Evolutionary conservation across 371 early-diverging fungal genomes (phyloP), one percentile per base, ranked within the genome.

Genomic region (Haplosporangium sp.): DNA sequence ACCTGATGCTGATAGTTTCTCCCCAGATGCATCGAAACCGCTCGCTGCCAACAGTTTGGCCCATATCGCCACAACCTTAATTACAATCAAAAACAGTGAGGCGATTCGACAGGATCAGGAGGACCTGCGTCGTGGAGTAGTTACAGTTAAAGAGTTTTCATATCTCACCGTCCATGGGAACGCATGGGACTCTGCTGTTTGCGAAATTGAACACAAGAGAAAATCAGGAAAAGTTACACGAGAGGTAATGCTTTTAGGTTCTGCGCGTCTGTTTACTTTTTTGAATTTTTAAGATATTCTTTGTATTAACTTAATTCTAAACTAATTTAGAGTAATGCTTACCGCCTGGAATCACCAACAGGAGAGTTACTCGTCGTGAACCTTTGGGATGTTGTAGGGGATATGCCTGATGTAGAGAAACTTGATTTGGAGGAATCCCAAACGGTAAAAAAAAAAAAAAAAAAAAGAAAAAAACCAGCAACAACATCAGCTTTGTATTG

Each of bases 161-260:
- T 79, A 79, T 10, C 66, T 79, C 1, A 63, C 74, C 1, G 71
- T 71, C 1, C 59, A 68, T 34, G 74, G 74, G 1, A 79, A 79
- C 17, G 65, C 69, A 0, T 79, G 81, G 81, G 74, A 79, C 4
- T 79, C 81, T 37, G 81, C 74, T 1, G 74, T 83, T 6, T 81
- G 83, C 20, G 84, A 83, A 34, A 59, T 86, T 13, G 76, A 84
- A 67, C 85, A 85, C 60, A 86, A 84, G 68, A 65, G 83, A 55
- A 86, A 84, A 66, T 78, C 77, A 15, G 85, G 85, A 34, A 85
- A 85, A 57, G 77, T 86, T 2, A 63, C 72, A 37, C 40, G 75
- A 53, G 85, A 86, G 83, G 84, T 84, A 68, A 39, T 27, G 20
- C 15, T 19, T 34, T n/a, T 4, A 58, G 35, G n/a, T 11, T 11